Evolutionary conservation across 371 early-diverging fungal genomes (phyloP).

Genomic region (Nematocida sp.): DNA sequence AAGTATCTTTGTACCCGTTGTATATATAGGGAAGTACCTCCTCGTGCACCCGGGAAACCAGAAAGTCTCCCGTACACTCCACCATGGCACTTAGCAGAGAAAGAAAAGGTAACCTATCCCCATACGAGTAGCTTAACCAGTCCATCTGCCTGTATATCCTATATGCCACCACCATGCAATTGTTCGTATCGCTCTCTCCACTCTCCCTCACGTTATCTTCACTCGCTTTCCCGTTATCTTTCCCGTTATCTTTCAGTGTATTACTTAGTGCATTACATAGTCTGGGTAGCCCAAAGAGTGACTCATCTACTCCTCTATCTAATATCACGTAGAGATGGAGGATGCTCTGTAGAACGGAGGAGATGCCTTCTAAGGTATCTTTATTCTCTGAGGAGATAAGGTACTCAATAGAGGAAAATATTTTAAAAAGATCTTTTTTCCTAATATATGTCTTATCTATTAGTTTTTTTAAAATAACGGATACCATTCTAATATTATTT

Average conservation of each 20-base stretch:
- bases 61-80: constrained; percentile 26
- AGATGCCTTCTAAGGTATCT: constrained; percentile 5
- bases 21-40: too few species aligned
- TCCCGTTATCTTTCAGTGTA: neutral
- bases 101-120: neutral
- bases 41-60: constrained; percentile 19
- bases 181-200: constrained; percentile 13
- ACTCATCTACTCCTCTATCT: constrained; percentile 15
- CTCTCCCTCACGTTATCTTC: neutral
- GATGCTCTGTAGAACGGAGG: constrained; percentile 9
- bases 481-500: neutral
- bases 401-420: constrained; percentile 10
- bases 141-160: constrained; percentile 8
- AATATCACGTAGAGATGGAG: constrained; percentile 9
- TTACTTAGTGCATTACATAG: neutral
- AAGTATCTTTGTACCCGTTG: too few species aligned
- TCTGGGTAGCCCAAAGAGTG: constrained; percentile 15
- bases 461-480: neutral
- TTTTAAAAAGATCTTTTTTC: constrained; percentile 21
- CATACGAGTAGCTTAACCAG: neutral
- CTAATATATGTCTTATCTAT: constrained; percentile 9
- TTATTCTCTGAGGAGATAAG: constrained; percentile 22
- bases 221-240: neutral
- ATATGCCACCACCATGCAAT: constrained; percentile 29
- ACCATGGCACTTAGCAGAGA: constrained; percentile 17